Evolutionary conservation across 768 basidiomycete species (phyloP), one percentile per base, ranked within the genome.

Genomic region (Rhizopogon roseolus): DNA sequence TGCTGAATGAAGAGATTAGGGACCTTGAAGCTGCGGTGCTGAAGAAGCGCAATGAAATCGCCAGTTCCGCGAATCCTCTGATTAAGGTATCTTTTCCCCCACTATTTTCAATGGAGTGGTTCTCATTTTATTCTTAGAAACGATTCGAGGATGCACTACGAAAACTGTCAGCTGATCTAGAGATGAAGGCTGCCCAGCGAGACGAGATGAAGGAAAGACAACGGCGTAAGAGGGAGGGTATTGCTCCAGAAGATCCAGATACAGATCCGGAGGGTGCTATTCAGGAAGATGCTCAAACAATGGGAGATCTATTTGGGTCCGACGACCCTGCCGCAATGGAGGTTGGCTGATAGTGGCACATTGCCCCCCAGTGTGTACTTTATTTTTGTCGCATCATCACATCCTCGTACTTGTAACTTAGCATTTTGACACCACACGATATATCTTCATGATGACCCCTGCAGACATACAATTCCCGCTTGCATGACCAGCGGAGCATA

Each of bases 81-180:
- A 93, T 97, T 65, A 85, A 84, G 77, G 92, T 90, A 57, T 61
- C 27, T 34, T 13, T 36, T 27, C 11, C 32, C 44, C 1, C 9
- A 16, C 9, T 39, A 28, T 16, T 52, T n/a, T 52, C 34, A 46
- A 13, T 6, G 9, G 37, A 29, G 5, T 25, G 1, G 37, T 25
- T 25, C 9, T 51, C 11, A 27, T 55, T 17, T 27, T 55, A 54
- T 49, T 17, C 6, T 62, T 28, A 94, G 88, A 88, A 88, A 81
- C 93, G 93, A 36, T 95, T 96, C 70, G 92, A 95, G 66, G 94
- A 96, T 65, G 88, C 90, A 16, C 70, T 95, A 62, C 90, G 86
- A 75, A 97, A 96, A 70, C 76, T 97, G 45, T 81, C 85, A 10
- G 81, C 84, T 36, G 93, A 97, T 65, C 73, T 95, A 29, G 93